A percentile compares a stretch with the other conserved stretches of the same genome.
Evolutionary conservation across 495 filamentous ascomycete species (phyloP).

Genomic region (Filosporella fistucella): DNA sequence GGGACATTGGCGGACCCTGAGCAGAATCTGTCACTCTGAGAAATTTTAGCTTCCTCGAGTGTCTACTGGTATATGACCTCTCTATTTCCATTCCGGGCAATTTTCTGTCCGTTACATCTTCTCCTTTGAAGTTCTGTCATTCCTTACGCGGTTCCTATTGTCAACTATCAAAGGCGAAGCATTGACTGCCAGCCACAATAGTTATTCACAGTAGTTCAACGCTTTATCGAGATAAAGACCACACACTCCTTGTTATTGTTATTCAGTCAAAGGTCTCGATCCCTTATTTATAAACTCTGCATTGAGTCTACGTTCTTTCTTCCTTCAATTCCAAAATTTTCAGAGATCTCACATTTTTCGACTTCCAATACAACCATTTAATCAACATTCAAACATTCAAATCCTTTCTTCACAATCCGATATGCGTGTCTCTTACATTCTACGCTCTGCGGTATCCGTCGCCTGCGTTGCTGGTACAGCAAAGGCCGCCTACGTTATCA

Average conservation of each 20-base stretch:
- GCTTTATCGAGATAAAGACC: background rate
- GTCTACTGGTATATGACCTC: constrained; percentile 2
- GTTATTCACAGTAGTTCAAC: background rate
- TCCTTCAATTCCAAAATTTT: background rate
- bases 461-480: constrained; percentile 15
- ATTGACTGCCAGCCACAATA: background rate
- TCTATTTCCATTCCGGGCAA: background rate
- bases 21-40: constrained; percentile 4
- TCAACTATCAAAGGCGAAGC: constrained; percentile 5
- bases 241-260: constrained; percentile 1
- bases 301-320: no score
- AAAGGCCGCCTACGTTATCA: constrained; percentile 24
- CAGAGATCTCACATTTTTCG: background rate
- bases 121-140: background rate
- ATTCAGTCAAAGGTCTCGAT: background rate
- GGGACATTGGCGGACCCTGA: background rate
- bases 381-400: background rate
- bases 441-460: constrained; percentile 5
- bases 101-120: background rate
- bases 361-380: background rate
- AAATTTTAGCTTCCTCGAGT: background rate
- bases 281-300: background rate
- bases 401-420: constrained; percentile 4
- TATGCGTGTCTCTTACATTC: background rate
- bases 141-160: constrained; percentile 11